These are phyloP conservation scores for Neocucurbitaria cava DNA, from an alignment of 2,329 filamentous ascomycete species.

Conservation along the genomic window DNA sequence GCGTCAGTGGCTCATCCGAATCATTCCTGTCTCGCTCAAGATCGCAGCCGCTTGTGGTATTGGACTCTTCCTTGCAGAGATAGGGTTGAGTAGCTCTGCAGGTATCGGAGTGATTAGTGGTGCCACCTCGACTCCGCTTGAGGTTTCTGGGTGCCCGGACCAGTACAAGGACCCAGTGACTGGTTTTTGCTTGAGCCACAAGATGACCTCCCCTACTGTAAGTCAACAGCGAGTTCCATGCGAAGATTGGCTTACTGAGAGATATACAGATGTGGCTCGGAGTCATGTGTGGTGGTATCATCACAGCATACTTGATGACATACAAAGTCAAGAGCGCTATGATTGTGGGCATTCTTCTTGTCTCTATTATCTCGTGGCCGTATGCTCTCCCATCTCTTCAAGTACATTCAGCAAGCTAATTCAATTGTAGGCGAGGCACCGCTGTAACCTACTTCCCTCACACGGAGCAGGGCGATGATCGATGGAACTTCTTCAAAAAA, in stretches of 20 bases:
- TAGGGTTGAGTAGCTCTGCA: constrained; percentile 78
- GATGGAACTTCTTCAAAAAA: constrained; percentile 85
- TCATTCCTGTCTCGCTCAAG: constrained; percentile 83
- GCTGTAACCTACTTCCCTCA: constrained; percentile 81
- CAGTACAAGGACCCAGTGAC: constrained; percentile 53
- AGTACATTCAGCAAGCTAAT: constrained; percentile 23
- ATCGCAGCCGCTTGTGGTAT: constrained; percentile 86
- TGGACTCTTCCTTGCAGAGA: constrained; percentile 78
- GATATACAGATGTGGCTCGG: constrained; percentile 76
- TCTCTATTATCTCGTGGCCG: constrained; percentile 89
- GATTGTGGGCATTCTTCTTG: constrained; percentile 80
- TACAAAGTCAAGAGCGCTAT: constrained; percentile 88
- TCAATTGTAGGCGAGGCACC: constrained; percentile 62
- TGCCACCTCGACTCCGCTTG: constrained; percentile 67
- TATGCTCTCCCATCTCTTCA: constrained; percentile 26
- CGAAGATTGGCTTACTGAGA: constrained; percentile 11
- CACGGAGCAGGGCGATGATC: constrained; percentile 68
- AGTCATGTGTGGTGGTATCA: constrained; percentile 81
- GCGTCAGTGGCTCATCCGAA: constrained; percentile 85
- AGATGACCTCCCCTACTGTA: constrained; percentile 78
- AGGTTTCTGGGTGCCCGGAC: constrained; percentile 75
- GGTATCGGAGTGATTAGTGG: constrained; percentile 82
- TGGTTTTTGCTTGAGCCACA: constrained; percentile 70
- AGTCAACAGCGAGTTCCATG: constrained; percentile 12
- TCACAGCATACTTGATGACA: constrained; percentile 82